Evolutionary conservation across 108 stramenopile species (phyloP).

Genomic region (Fistulifera pelliculosa): DNA sequence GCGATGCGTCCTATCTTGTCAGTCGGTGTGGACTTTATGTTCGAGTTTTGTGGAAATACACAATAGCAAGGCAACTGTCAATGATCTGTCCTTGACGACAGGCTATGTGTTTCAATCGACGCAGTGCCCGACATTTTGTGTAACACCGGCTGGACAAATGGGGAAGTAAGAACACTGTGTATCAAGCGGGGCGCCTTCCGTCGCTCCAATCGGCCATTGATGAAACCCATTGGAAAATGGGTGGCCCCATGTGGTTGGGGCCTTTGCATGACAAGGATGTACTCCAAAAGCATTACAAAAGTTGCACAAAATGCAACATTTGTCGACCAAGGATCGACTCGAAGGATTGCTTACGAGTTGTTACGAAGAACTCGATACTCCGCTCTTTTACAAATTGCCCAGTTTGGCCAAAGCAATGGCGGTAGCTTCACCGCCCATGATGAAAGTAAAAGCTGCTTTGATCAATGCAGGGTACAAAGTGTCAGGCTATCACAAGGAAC

Average conservation of each 20-base stretch:
- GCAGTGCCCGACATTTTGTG: constrained; percentile 87
- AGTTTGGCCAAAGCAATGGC: constrained; percentile 61
- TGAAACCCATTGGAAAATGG: constrained; percentile 84
- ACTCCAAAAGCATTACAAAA: constrained; percentile 66
- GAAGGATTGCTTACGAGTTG: constrained; percentile 85
- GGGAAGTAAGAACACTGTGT: constrained; percentile 45
- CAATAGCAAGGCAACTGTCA: constrained; percentile 82
- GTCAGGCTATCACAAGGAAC: constrained; percentile 92
- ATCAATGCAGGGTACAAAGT: constrained; percentile 87
- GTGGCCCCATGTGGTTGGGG: constrained; percentile 93
- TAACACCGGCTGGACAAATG: constrained; percentile 38
- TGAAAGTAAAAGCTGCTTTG: constrained; percentile 70
- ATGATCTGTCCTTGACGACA: constrained; percentile 71
- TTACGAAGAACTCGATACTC: constrained; percentile 92
- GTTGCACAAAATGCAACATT: constrained; percentile 38
- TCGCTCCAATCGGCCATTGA: constrained; percentile 41
- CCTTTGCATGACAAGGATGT: constrained; percentile 87
- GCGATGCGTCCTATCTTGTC: constrained; percentile 87
- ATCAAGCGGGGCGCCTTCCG: constrained; percentile 41
- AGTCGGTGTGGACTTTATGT: constrained; percentile 95
- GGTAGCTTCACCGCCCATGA: constrained; percentile 66
- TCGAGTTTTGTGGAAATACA: constrained; percentile 95
- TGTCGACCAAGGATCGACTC: constrained; percentile 54
- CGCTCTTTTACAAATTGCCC: constrained; percentile 85
- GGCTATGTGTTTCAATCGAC: constrained; percentile 90